phyloP scores from a whole-genome alignment of 2,329 filamentous ascomycete genomes.

The Diplodia sapinea region DNA sequence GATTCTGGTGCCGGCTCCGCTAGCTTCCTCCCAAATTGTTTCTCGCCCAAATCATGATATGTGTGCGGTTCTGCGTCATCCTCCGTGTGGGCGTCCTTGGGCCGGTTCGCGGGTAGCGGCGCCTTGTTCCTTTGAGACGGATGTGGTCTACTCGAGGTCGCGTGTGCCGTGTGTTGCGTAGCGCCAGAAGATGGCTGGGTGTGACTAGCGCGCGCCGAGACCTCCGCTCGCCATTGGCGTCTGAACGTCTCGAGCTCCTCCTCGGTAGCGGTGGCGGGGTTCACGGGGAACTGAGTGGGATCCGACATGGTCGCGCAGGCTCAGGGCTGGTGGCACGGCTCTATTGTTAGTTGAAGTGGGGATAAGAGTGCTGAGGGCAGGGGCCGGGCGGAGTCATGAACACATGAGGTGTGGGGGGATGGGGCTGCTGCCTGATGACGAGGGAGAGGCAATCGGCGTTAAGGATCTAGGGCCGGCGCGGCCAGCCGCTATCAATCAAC shows the following conservation, averaged over 20 bases:
- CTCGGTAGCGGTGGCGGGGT: constrained; percentile 43
- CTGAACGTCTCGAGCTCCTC: constrained; percentile 86
- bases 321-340: not conserved
- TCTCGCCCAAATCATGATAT: constrained; percentile 55
- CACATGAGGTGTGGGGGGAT: not conserved
- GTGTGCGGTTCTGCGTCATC: constrained; percentile 48
- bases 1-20: constrained; percentile 47
- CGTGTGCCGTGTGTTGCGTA: not conserved
- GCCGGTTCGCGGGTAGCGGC: constrained; percentile 25
- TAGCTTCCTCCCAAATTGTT: constrained; percentile 51
- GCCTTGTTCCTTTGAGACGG: constrained; percentile 38
- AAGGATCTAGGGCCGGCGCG: constrained; percentile 7
- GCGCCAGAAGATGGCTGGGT: constrained; percentile 35
- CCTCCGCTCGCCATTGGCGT: constrained; percentile 83
- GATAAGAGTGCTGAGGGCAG: not conserved
- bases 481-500: constrained; percentile 6
- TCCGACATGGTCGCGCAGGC: constrained; percentile 7
- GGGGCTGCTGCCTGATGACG: constrained; percentile 1
- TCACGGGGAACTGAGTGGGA: constrained; percentile 2
- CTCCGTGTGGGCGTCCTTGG: constrained; percentile 40
- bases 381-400: constrained; percentile 8
- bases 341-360: not conserved
- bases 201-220: constrained; percentile 56
- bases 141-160: constrained; percentile 34
- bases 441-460: constrained; percentile 11